These are phyloP conservation scores for Cutaneotrichosporon sp. DNA, from an alignment of 1,284 basidiomycete species.

Conservation along the genomic window DNA sequence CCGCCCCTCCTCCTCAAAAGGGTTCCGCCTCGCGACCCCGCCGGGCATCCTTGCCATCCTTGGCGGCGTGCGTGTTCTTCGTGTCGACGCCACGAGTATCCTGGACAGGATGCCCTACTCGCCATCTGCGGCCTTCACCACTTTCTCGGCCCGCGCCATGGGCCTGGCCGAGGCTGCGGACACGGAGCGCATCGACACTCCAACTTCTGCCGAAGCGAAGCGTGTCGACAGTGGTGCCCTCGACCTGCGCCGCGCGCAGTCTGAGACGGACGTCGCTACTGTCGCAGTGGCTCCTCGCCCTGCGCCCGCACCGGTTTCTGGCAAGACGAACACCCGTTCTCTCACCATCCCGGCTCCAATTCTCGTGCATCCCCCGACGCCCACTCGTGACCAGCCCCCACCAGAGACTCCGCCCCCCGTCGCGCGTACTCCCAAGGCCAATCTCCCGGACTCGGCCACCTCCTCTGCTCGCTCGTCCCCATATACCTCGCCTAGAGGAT, in stretches of 20 bases:
- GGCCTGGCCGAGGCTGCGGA: slow-evolving; percentile 9
- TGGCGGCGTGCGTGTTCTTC: slow-evolving; percentile 20
- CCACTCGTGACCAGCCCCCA: slow-evolving; percentile 4
- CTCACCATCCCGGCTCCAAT: background rate
- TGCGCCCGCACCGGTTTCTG: background rate
- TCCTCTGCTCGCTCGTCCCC: background rate
- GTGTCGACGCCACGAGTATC: slow-evolving; percentile 10
- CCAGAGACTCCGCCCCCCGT: slow-evolving; percentile 1
- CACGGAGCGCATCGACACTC: slow-evolving; percentile 19
- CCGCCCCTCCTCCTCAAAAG: background rate
- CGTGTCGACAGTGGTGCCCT: background rate
- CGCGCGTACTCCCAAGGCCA: background rate
- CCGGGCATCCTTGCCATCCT: slow-evolving; percentile 17
- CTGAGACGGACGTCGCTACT: slow-evolving; percentile 13
- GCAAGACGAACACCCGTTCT: background rate
- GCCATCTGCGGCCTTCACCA: background rate
- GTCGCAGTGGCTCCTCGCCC: slow-evolving; percentile 2
- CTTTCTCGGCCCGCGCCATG: slow-evolving; percentile 7
- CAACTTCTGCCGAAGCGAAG: background rate
- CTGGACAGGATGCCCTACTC: slow-evolving; percentile 22
- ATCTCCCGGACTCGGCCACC: background rate
- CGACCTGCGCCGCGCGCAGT: slow-evolving; percentile 17
- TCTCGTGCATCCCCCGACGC: slow-evolving; percentile 14
- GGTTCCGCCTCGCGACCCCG: slow-evolving; percentile 13
- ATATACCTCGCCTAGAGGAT: background rate